These are phyloP conservation scores for Pichia sp. DNA, from an alignment of 1,139 yeast genomes.

Conservation along the genomic window DNA sequence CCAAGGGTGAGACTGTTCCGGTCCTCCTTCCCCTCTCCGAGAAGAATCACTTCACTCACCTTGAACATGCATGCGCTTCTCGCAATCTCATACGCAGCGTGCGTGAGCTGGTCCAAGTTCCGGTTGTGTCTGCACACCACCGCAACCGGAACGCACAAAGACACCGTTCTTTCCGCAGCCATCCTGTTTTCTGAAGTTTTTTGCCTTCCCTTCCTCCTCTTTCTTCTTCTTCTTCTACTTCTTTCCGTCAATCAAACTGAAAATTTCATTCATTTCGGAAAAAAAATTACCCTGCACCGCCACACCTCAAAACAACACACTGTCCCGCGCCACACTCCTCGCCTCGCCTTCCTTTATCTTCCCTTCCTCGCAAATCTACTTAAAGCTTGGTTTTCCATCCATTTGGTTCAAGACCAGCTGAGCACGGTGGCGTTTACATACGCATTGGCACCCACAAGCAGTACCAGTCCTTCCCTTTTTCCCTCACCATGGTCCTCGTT, in stretches of 20 bases:
- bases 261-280: background rate
- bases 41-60: constrained; percentile 67
- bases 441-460: too few species aligned
- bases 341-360: too few species aligned
- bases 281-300: background rate
- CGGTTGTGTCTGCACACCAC: constrained; percentile 5
- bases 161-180: constrained; percentile 2
- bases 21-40: constrained; percentile 34
- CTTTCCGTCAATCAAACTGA: background rate
- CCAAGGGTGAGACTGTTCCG: constrained; percentile 52
- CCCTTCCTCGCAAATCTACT: too few species aligned
- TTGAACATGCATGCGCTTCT: constrained; percentile 64
- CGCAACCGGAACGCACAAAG: constrained; percentile 8
- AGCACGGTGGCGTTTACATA: too few species aligned
- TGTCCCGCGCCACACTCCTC: background rate
- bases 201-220: background rate
- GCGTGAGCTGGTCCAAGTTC: constrained; percentile 69
- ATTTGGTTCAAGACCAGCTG: too few species aligned
- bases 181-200: background rate
- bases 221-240: background rate
- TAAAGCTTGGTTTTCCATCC: too few species aligned
- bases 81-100: constrained; percentile 73
- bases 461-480: too few species aligned
- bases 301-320: background rate
- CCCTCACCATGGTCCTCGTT: too few species aligned